phyloP scores from a whole-genome alignment of 768 basidiomycete genomes.

The Amanita inopinata region DNA sequence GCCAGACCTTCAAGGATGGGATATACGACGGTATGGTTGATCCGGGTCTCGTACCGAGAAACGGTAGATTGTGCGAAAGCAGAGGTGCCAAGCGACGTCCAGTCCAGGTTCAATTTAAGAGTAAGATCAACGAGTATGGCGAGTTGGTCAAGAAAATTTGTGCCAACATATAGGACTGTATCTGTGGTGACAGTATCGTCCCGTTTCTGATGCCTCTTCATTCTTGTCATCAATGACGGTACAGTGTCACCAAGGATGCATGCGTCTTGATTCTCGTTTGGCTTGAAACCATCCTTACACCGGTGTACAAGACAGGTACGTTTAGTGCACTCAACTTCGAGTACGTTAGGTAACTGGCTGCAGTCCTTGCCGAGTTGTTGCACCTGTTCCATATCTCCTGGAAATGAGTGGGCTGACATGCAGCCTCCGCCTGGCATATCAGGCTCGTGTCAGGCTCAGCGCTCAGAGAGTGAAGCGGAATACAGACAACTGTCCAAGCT shows the following conservation, averaged over 20 bases:
- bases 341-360: constrained; percentile 18
- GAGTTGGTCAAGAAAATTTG: constrained; percentile 10
- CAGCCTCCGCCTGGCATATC: constrained; percentile 31
- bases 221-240: constrained; percentile 12
- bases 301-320: constrained; percentile 20
- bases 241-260: constrained; percentile 14
- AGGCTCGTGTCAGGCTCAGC: not conserved
- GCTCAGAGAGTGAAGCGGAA: not conserved
- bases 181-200: constrained; percentile 6
- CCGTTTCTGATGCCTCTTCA: constrained; percentile 13
- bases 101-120: constrained; percentile 4
- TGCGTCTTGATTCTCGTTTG: constrained; percentile 12
- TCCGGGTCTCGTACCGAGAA: not conserved
- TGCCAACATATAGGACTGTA: constrained; percentile 13
- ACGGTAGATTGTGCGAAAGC: not conserved
- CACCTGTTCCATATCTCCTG: constrained; percentile 10
- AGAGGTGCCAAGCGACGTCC: not conserved
- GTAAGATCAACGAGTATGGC: not conserved
- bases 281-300: constrained; percentile 21
- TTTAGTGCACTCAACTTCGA: constrained; percentile 16
- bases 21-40: not conserved
- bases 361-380: constrained; percentile 20
- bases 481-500: constrained; percentile 32
- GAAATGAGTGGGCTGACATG: constrained; percentile 24
- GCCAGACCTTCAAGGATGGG: constrained; percentile 4